Conservation (phyloP, 164 flowering plant genomes). For the Sextonia rubra region DNA sequence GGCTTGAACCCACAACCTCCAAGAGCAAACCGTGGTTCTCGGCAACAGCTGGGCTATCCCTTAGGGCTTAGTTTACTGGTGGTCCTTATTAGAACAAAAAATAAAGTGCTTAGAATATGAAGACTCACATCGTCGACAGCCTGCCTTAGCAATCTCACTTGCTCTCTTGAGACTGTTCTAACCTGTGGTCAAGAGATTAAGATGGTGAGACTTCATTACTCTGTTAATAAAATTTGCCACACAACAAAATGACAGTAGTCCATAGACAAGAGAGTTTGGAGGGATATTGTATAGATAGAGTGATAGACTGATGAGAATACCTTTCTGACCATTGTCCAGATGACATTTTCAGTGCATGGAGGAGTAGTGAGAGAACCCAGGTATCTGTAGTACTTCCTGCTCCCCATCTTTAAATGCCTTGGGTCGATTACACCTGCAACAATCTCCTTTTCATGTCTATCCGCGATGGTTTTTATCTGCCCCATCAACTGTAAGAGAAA, state of each 20-base stretch:
- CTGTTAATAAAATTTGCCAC: background rate
- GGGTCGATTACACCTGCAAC: slow-evolving; percentile 33
- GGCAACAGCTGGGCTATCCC: too few species aligned
- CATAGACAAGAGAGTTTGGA: background rate
- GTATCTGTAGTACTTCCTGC: slow-evolving; percentile 41
- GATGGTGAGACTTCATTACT: too few species aligned
- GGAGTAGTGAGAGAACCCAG: slow-evolving; percentile 35
- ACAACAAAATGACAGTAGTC: background rate
- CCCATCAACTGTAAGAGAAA: slow-evolving; percentile 20
- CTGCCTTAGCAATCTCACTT: slow-evolving; percentile 3
- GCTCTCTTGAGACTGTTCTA: slow-evolving; percentile 15
- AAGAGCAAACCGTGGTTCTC: too few species aligned
- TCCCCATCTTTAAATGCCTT: slow-evolving; percentile 20
- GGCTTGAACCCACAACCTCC: too few species aligned
- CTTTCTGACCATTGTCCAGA: slow-evolving; percentile 49
- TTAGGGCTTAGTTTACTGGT: background rate
- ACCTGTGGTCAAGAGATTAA: slow-evolving; percentile 5
- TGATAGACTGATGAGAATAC: slow-evolving; percentile 14
- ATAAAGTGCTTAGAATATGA: background rate
- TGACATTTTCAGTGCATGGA: slow-evolving; percentile 49
- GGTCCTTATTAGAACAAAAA: background rate
- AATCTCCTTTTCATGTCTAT: slow-evolving; percentile 5
- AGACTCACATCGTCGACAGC: slow-evolving; percentile 14
- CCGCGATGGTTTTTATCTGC: slow-evolving; percentile 19
- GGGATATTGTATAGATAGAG: background rate